Evolutionary conservation across 441 rosid genomes (phyloP).

Genomic region (Pelargonium myrrhifolium): DNA sequence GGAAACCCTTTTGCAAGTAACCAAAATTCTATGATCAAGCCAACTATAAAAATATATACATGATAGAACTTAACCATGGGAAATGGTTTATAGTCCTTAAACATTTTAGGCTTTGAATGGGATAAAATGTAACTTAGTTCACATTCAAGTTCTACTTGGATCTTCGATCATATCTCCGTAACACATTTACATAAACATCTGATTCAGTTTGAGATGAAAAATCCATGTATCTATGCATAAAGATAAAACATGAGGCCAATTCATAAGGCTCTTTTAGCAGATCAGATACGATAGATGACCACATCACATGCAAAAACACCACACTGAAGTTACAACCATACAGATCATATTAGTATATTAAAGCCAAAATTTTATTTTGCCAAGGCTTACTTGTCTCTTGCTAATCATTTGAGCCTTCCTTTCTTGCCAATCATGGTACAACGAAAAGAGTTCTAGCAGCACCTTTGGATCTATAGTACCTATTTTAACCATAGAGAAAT

Average conservation of each 20-base stretch:
- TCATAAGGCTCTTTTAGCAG: not conserved
- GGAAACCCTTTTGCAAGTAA: not conserved
- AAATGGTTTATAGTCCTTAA: not conserved
- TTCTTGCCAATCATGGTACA: constrained; percentile 79
- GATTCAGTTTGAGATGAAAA: too few species aligned
- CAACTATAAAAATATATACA: not conserved
- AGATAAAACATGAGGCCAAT: not conserved
- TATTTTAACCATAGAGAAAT: constrained; percentile 22
- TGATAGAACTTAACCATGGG: not conserved
- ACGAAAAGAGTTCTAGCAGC: constrained; percentile 72
- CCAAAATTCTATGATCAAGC: not conserved
- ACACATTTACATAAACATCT: constrained; percentile 1
- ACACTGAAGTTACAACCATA: not conserved
- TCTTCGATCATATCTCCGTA: constrained; percentile 11
- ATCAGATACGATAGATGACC: not conserved
- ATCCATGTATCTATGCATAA: too few species aligned
- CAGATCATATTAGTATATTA: not conserved
- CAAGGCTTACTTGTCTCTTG: constrained; percentile 57
- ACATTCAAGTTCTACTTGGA: constrained; percentile 13
- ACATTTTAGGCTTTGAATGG: not conserved
- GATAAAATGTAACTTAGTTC: not conserved
- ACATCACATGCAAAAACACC: not conserved
- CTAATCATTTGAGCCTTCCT: constrained; percentile 51
- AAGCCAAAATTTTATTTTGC: not conserved
- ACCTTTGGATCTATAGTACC: constrained; percentile 73